Conservation (phyloP, 1,284 basidiomycete genomes). For the Trichosporon sp. region DNA sequence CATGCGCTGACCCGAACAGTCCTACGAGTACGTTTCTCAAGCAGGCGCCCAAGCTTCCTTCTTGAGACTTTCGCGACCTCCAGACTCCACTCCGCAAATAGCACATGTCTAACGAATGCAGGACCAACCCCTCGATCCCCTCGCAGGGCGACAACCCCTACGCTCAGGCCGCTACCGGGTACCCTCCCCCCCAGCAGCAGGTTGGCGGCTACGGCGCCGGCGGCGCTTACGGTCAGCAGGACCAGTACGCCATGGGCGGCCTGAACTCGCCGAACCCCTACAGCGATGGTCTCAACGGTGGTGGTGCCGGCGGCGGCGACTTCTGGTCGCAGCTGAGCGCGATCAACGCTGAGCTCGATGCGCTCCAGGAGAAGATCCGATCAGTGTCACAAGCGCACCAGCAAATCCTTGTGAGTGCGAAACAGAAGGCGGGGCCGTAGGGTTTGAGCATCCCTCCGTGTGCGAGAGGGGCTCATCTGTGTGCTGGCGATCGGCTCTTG, state of each 20-base stretch:
- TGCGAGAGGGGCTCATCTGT: no score
- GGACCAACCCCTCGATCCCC: slow-evolving; percentile 27
- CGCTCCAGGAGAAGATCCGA: slow-evolving; percentile 53
- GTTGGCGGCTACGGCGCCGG: slow-evolving; percentile 31
- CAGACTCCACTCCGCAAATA: background rate
- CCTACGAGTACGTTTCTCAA: slow-evolving; percentile 26
- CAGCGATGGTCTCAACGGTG: slow-evolving; percentile 26
- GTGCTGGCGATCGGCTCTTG: no score
- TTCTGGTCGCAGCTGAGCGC: slow-evolving; percentile 52
- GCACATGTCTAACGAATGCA: background rate
- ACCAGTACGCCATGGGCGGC: slow-evolving; percentile 45
- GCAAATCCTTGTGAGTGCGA: slow-evolving; percentile 42
- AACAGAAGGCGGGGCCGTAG: background rate
- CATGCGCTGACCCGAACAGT: slow-evolving; percentile 1
- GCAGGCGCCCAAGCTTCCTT: background rate
- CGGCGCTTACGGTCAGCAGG: slow-evolving; percentile 51
- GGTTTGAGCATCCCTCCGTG: no score
- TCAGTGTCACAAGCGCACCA: slow-evolving; percentile 52
- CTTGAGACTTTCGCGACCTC: background rate
- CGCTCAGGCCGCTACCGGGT: slow-evolving; percentile 39
- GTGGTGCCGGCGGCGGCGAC: slow-evolving; percentile 42
- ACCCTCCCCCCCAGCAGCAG: slow-evolving; percentile 29
- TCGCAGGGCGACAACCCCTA: slow-evolving; percentile 44
- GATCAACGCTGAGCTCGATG: slow-evolving; percentile 44
- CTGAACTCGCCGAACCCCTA: slow-evolving; percentile 27